Evolutionary conservation across 2,329 filamentous ascomycete species (phyloP), one percentile per base, ranked within the genome.

Genomic region (Sporothrix dimorphospora): DNA sequence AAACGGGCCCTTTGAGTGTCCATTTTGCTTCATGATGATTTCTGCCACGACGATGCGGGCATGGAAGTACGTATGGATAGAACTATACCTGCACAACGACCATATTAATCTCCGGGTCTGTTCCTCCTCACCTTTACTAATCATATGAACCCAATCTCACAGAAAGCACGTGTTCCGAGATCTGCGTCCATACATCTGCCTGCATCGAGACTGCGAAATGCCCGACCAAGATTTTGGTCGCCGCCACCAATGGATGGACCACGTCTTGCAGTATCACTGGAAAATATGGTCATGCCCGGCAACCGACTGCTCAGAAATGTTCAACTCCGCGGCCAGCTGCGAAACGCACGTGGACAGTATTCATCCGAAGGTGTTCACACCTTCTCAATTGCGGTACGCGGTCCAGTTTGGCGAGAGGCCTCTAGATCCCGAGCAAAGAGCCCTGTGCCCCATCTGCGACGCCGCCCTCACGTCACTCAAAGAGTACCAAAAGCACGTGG

Each of bases 1-100:
- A 0, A 71, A 78, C 16, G 76, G 77, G 11, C 78, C 78, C 0
- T 82, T 82, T 59, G 78, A 81, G 72, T 82, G 81, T 66, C 81
- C 79, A 1, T 82, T 81, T 38, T 83, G 81, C 70, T 81, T 77
- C 72, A 78, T 77, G 71, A 75, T 82, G 14, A 77, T 82, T 9
- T 77, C 74, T 0, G 74, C 79, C 12, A 73, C 49, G 19, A 73
- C 73, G 65, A 75, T 57, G 30, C 30, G 67, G 19, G 72, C 77
- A 4, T 82, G 81, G 80, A 78, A 76, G 65, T 79, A 73, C 73
- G 76, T 75, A 21, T 63, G 3, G n/a, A 12, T 3, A 51, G 3
- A 51, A 51, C 2, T 3, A 21, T 4, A 8, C 12, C 16, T 14
- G 9, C 21, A 21, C n/a, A 2, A n/a, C 14, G 3, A n/a, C 49